Evolutionary conservation across 2,329 filamentous ascomycete genomes (phyloP).

Genomic region (Niveomyces coronatus): DNA sequence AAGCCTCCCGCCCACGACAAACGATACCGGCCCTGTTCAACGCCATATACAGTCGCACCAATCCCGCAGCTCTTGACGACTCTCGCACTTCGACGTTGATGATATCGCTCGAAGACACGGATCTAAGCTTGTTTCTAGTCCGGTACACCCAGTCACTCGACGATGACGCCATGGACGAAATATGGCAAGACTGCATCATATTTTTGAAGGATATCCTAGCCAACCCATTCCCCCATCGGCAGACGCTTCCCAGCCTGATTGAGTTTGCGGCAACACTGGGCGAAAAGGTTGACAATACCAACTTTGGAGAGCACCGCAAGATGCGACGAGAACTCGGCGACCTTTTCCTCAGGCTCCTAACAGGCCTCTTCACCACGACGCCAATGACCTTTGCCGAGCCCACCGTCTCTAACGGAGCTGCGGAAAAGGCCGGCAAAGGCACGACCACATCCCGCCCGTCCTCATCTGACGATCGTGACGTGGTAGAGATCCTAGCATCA

Average conservation of each 20-base stretch:
- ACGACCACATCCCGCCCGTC: too few species aligned
- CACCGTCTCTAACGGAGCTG: slow-evolving; percentile 23
- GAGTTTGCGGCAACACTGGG: slow-evolving; percentile 86
- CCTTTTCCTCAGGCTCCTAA: slow-evolving; percentile 74
- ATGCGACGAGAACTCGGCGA: slow-evolving; percentile 89
- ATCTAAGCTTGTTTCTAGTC: slow-evolving; percentile 80
- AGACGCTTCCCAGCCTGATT: slow-evolving; percentile 74
- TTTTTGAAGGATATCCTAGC: slow-evolving; percentile 83
- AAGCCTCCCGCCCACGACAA: slow-evolving; percentile 82
- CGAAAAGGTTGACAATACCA: slow-evolving; percentile 95
- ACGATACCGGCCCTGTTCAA: slow-evolving; percentile 93
- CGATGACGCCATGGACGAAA: slow-evolving; percentile 96
- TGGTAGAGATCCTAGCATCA: slow-evolving; percentile 67
- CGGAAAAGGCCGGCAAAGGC: slow-evolving; percentile 26
- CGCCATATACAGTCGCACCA: slow-evolving; percentile 88
- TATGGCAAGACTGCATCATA: slow-evolving; percentile 88
- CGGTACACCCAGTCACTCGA: slow-evolving; percentile 85
- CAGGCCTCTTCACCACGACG: slow-evolving; percentile 87
- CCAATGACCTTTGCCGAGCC: slow-evolving; percentile 61
- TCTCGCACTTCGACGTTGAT: slow-evolving; percentile 80
- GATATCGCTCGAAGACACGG: slow-evolving; percentile 69
- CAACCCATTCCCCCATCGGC: slow-evolving; percentile 90
- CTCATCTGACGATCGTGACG: slow-evolving; percentile 63
- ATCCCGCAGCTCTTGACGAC: slow-evolving; percentile 68
- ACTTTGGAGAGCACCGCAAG: slow-evolving; percentile 85